phyloP scores from a whole-genome alignment of 225 moss, liverwort and hornwort genomes.

The Bryum argenteum region DNA sequence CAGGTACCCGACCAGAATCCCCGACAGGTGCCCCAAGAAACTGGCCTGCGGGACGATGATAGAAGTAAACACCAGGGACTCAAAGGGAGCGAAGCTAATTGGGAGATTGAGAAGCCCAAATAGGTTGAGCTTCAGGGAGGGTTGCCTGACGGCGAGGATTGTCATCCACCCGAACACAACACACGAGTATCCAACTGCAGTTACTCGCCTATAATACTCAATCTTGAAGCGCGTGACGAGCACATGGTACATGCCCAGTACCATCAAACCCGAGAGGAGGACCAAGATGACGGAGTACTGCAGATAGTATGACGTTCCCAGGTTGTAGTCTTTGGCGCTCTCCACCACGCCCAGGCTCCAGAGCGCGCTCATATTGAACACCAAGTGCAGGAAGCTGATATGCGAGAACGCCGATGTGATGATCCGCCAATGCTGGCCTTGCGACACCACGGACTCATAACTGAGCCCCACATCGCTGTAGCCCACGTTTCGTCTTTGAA shows the following conservation, averaged over 20 bases:
- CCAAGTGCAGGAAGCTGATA: constrained; percentile 91
- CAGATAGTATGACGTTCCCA: constrained; percentile 83
- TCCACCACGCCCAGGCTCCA: constrained; percentile 97
- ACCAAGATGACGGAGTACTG: constrained; percentile 82
- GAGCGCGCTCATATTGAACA: constrained; percentile 97
- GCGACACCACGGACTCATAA: constrained; percentile 80
- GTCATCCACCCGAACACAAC: constrained; percentile 99
- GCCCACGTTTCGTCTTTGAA: constrained; percentile 68
- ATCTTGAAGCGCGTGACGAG: constrained; percentile 79
- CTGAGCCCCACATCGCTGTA: constrained; percentile 81
- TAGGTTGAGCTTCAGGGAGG: constrained; percentile 85
- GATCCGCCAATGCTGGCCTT: constrained; percentile 94
- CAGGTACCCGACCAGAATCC: constrained; percentile 85
- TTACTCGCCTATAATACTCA: constrained; percentile 81
- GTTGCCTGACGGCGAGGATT: constrained; percentile 88
- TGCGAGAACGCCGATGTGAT: constrained; percentile 91
- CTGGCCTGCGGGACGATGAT: constrained; percentile 96
- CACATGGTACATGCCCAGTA: constrained; percentile 84
- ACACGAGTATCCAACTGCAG: constrained; percentile 94
- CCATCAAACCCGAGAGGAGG: constrained; percentile 73
- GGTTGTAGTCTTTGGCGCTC: constrained; percentile 53
- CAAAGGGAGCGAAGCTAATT: constrained; percentile 98
- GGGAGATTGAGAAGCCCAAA: constrained; percentile 90
- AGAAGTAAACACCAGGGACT: constrained; percentile 92
- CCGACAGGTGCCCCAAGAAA: constrained; percentile 88